A percentile compares a stretch with the other conserved stretches of the same genome.
Evolutionary conservation across 208 protist species (phyloP).

Genomic region (Kentomonas sorsogonicus): DNA sequence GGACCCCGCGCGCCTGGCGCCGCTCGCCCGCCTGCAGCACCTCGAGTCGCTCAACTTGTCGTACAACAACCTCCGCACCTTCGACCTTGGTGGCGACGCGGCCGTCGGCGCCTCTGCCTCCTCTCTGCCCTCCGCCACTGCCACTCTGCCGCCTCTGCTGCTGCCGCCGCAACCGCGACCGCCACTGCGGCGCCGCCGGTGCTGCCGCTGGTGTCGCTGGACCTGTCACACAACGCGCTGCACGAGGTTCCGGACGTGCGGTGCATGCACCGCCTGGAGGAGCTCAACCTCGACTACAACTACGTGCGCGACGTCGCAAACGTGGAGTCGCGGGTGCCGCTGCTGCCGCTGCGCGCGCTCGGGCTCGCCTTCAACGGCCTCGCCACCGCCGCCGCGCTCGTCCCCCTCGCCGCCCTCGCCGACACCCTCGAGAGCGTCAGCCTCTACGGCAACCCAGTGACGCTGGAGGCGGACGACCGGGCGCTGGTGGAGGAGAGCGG

Average conservation of each 20-base stretch:
- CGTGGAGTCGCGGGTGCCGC: conserved; percentile 50
- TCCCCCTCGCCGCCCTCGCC: conserved; percentile 62
- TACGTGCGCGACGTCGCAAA: conserved; percentile 53
- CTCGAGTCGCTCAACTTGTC: conserved; percentile 59
- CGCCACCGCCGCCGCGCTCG: conserved; percentile 16
- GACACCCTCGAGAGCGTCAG: conserved; percentile 44
- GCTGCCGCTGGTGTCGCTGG: conserved; percentile 30
- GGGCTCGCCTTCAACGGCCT: conserved; percentile 48
- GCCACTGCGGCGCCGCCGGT: conserved; percentile 10
- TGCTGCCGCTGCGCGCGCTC: conserved; percentile 45
- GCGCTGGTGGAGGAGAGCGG: background rate
- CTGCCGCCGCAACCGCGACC: background rate
- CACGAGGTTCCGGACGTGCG: conserved; percentile 74
- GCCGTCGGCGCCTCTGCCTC: background rate
- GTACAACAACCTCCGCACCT: conserved; percentile 48
- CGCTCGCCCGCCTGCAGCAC: conserved; percentile 40
- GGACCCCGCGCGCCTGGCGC: conserved; percentile 40
- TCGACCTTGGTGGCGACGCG: conserved; percentile 32
- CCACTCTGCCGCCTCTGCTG: background rate
- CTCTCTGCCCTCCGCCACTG: background rate
- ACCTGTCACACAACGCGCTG: conserved; percentile 77
- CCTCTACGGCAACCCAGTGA: conserved; percentile 61
- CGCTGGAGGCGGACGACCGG: conserved; percentile 2
- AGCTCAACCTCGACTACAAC: conserved; percentile 72
- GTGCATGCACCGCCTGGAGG: conserved; percentile 45